These are phyloP conservation scores for Phyllosticta citrichinensis DNA, from an alignment of 2,329 filamentous ascomycete genomes.

Conservation along the genomic window DNA sequence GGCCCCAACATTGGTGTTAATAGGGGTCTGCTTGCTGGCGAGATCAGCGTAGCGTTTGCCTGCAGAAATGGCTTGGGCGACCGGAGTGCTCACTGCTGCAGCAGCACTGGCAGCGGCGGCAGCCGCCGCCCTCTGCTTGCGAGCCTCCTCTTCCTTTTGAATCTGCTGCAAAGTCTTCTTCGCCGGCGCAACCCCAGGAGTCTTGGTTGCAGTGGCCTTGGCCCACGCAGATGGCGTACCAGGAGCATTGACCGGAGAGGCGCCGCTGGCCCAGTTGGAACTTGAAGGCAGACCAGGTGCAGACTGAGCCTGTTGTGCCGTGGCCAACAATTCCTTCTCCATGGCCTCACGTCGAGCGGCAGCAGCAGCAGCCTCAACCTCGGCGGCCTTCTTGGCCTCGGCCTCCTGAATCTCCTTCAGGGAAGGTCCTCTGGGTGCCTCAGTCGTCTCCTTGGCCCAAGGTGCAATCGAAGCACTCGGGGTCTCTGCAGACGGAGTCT, in stretches of 20 bases:
- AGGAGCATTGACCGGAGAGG: slow-evolving; percentile 57
- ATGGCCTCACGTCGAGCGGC: slow-evolving; percentile 66
- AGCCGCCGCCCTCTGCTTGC: slow-evolving; percentile 64
- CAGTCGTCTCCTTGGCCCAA: slow-evolving; percentile 78
- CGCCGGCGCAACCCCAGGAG: slow-evolving; percentile 31
- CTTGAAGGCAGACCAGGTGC: slow-evolving; percentile 74
- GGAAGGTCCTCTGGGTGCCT: slow-evolving; percentile 72
- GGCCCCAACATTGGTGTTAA: slow-evolving; percentile 22
- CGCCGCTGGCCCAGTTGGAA: slow-evolving; percentile 74
- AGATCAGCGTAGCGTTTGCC: slow-evolving; percentile 94
- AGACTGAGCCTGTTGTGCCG: slow-evolving; percentile 50
- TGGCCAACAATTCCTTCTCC: slow-evolving; percentile 65
- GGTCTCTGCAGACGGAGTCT: slow-evolving; percentile 60
- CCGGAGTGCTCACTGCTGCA: slow-evolving; percentile 28
- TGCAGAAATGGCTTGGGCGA: slow-evolving; percentile 17
- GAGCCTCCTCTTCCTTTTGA: slow-evolving; percentile 86
- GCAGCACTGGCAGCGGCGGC: slow-evolving; percentile 38
- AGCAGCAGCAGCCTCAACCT: slow-evolving; percentile 71
- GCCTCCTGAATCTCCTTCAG: slow-evolving; percentile 94
- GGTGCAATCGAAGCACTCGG: slow-evolving; percentile 70
- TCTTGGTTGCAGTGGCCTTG: slow-evolving; percentile 44
- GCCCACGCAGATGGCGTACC: slow-evolving; percentile 49
- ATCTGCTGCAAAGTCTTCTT: slow-evolving; percentile 96
- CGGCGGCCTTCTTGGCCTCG: slow-evolving; percentile 85
- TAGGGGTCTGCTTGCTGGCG: slow-evolving; percentile 61